phyloP scores from a whole-genome alignment of 352 stramenopile species.

The Phytophthora colocasiae region DNA sequence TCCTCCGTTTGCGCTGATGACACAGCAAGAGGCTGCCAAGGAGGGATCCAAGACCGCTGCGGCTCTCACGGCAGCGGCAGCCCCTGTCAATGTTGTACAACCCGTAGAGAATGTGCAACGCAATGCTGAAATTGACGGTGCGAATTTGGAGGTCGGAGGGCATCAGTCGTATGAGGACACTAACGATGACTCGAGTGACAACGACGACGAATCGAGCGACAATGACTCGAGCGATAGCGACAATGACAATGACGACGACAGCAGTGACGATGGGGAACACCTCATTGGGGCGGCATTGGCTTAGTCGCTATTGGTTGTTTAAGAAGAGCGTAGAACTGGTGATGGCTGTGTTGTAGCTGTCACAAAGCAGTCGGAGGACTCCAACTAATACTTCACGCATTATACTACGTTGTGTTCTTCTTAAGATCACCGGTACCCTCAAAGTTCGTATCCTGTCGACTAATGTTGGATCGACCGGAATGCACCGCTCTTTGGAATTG shows the following conservation, averaged over 20 bases:
- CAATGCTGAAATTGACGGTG: slow-evolving; percentile 36
- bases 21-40: slow-evolving; percentile 68
- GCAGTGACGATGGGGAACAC: slow-evolving; percentile 44
- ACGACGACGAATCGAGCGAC: slow-evolving; percentile 45
- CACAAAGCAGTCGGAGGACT: too few relatives aligned
- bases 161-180: slow-evolving; percentile 53
- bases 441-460: too few relatives aligned
- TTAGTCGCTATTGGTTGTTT: slow-evolving; percentile 6
- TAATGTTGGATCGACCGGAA: too few relatives aligned
- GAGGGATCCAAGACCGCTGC: slow-evolving; percentile 59
- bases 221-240: slow-evolving; percentile 54
- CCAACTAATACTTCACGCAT: too few relatives aligned
- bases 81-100: slow-evolving; percentile 30
- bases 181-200: slow-evolving; percentile 57
- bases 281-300: slow-evolving; percentile 42
- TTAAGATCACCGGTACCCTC: too few relatives aligned
- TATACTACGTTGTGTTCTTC: too few relatives aligned
- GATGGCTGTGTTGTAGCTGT: too few relatives aligned
- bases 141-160: slow-evolving; percentile 38
- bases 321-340: slow-evolving; percentile 3
- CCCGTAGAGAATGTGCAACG: slow-evolving; percentile 35
- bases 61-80: slow-evolving; percentile 40
- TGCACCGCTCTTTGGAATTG: too few relatives aligned
- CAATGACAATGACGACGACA: slow-evolving; percentile 43
- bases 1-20: slow-evolving; percentile 86